Base-by-base conservation (phyloP, 2,329 filamentous ascomycete genomes). In the Diaporthe sp. region DNA sequence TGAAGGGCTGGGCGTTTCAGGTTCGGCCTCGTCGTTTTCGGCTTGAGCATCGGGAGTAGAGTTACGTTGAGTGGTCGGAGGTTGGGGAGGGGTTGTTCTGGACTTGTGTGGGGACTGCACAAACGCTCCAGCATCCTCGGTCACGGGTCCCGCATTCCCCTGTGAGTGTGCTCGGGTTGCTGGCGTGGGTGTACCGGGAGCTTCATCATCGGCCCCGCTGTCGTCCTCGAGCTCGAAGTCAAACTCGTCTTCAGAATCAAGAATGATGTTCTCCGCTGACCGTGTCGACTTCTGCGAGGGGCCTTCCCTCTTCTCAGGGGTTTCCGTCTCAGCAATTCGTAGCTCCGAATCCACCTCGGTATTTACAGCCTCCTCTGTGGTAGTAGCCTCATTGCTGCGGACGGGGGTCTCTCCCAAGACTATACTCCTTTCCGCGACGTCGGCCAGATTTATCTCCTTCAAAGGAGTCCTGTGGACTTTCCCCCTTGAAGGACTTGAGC, bases 221-320 rank as follows among this genome's bases (percentile, higher is more conserved):
- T 42, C 75, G 53, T 70, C 61, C 15, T 86, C 77, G 82, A 82
- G 4, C 78, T 80, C 65, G 28, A 78, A 79, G 19, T 82, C 82
- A 10, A 82, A 79, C 9, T 87, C 87, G 15, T 86, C 87, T 51
- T 89, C 88, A 1, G 88, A 88, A 75, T 90, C 88, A 0, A 88
- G 86, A 42, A 90, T 89, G 74, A 89, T 87, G 2, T 75, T 73
- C 2, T 55, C 65, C n/a, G 59, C 19, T 37, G 69, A n/a, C 42
- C 59, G 25, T 37, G 62, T 51, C 34, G 62, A 68, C 13, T 57
- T 51, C 28, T 69, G 75, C 69, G 42, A 39, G 17, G 65, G 55
- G 13, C 17, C 51, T 51, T 62, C 12, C 34, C 55, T n/a, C 28
- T 69, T 25, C 4, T 34, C 44, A n/a, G 61, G 8, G 53, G 46